These are phyloP conservation scores for Parsonsia alboflavescens DNA, from an alignment of 257 asterid species.

Conservation along the genomic window DNA sequence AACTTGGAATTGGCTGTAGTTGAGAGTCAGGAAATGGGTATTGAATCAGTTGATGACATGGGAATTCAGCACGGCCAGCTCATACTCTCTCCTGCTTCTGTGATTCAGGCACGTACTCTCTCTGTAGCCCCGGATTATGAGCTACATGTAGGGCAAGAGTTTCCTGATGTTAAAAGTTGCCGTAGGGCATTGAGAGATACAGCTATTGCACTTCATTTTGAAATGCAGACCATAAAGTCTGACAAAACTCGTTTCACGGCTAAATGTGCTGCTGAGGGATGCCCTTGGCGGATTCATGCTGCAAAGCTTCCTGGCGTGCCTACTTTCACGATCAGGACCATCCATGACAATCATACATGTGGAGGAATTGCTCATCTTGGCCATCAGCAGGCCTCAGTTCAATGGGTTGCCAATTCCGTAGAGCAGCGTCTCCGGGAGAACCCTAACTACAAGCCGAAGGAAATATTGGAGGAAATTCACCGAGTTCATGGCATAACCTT, in stretches of 20 bases:
- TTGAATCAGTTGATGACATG: conserved; percentile 51
- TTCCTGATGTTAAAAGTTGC: conserved; percentile 84
- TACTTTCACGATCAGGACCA: conserved; percentile 84
- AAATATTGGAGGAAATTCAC: conserved; percentile 90
- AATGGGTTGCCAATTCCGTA: conserved; percentile 94
- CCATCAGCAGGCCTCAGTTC: conserved; percentile 98
- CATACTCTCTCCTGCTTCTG: conserved; percentile 48
- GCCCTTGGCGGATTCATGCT: conserved; percentile 98
- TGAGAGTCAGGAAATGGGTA: conserved; percentile 54
- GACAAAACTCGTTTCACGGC: conserved; percentile 95
- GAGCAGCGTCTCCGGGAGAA: conserved; percentile 83
- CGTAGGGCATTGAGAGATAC: conserved; percentile 91
- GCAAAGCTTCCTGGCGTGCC: conserved; percentile 97
- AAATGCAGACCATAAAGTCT: conserved; percentile 85
- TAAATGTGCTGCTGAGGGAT: conserved; percentile 75
- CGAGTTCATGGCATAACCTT: conserved; percentile 74
- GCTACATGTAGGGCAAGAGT: conserved; percentile 93
- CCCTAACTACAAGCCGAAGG: conserved; percentile 90
- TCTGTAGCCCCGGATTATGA: conserved; percentile 53
- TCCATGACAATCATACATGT: conserved; percentile 71
- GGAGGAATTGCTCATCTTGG: conserved; percentile 88
- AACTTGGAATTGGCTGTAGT: conserved; percentile 63
- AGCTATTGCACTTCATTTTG: conserved; percentile 91
- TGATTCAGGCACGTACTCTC: conserved; percentile 72
- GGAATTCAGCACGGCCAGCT: conserved; percentile 41